phyloP scores from a whole-genome alignment of 192 early-diverging fungal genomes.

The Mortierella claussenii region DNA sequence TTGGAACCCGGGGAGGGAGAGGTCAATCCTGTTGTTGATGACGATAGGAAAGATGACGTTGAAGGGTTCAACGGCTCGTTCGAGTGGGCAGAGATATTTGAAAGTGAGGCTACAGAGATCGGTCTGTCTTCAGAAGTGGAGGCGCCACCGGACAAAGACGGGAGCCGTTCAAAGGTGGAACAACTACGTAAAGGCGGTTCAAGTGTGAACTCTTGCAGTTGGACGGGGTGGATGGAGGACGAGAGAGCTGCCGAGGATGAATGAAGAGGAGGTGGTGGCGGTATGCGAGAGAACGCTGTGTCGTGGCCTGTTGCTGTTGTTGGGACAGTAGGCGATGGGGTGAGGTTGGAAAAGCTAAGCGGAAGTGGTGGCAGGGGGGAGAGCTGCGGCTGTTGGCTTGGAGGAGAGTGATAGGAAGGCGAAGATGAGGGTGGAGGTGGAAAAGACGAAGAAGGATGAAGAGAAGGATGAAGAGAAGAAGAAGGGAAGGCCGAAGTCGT shows the following conservation, averaged over 20 bases:
- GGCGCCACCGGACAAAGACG: no score
- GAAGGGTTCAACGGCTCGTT: conserved; percentile 37
- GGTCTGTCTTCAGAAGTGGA: conserved; percentile 8
- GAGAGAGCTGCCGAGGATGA: not conserved
- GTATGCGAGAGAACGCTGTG: not conserved
- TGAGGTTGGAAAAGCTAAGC: no score
- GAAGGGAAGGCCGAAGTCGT: not conserved
- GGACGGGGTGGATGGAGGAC: not conserved
- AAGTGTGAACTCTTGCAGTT: conserved; percentile 9
- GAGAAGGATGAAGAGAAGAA: conserved; percentile 10
- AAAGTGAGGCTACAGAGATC: conserved; percentile 24
- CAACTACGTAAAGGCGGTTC: conserved; percentile 30
- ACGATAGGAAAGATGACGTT: no score
- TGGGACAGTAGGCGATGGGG: not conserved
- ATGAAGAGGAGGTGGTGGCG: not conserved
- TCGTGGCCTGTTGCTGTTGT: not conserved
- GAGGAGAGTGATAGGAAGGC: not conserved
- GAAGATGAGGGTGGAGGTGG: conserved; percentile 6
- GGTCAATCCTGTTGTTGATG: no score
- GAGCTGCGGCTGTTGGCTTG: not conserved
- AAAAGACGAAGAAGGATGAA: conserved; percentile 10
- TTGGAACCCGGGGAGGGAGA: no score
- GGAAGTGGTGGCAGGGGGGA: not conserved
- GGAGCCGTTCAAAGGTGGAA: conserved; percentile 1
- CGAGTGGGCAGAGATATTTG: conserved; percentile 38